phyloP scores from a whole-genome alignment of 106 monocot species.

The Allium cepa region DNA sequence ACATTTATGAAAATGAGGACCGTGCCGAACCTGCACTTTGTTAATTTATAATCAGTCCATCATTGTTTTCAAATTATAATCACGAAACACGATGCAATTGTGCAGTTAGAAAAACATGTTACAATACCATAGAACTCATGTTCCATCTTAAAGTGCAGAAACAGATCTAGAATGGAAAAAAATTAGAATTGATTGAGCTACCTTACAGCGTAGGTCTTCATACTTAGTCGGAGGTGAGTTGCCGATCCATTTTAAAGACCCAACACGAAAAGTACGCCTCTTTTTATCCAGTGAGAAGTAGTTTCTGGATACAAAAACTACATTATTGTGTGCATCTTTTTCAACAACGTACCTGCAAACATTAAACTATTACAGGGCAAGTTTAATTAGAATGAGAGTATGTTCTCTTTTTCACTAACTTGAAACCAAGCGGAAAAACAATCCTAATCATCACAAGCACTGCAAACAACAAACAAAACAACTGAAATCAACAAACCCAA shows the following conservation, averaged over 20 bases:
- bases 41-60: not conserved
- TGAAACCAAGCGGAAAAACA: not conserved
- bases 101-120: no score
- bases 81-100: no score
- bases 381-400: no score
- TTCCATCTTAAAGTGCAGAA: not conserved
- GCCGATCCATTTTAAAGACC: conserved; percentile 65
- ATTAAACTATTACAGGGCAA: not conserved
- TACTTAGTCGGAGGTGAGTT: conserved; percentile 27
- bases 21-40: conserved; percentile 72
- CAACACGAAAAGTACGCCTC: conserved; percentile 66
- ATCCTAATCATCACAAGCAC: not conserved
- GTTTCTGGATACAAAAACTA: conserved; percentile 90
- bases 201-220: conserved; percentile 75
- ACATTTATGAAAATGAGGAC: conserved; percentile 79
- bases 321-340: conserved; percentile 90
- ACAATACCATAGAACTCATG: no score
- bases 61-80: no score
- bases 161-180: not conserved
- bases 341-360: conserved; percentile 90
- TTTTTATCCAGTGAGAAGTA: conserved; percentile 90
- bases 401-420: no score
- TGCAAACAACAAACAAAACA: not conserved
- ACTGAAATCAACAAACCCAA: not conserved
- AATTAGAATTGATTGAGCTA: conserved; percentile 7